Evolutionary conservation across 2,329 filamentous ascomycete species (phyloP), one percentile per base, ranked within the genome.

Genomic region (Cytospora chrysosperma): DNA sequence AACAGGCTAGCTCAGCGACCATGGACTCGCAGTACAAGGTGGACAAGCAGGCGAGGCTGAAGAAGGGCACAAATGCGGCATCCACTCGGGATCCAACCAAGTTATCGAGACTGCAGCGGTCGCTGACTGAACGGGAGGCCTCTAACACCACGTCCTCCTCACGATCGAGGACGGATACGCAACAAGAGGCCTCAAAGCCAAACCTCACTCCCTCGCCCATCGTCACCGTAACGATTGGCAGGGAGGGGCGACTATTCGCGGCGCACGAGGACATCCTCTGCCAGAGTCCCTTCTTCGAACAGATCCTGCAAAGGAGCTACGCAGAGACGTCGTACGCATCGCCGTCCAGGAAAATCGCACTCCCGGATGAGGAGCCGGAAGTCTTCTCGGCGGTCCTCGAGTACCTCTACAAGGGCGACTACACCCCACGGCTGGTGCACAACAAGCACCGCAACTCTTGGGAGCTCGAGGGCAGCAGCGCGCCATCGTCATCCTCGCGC

Each of bases 351-450:
- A 92, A 86, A 77, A 89, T 86, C 82, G 90, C 82, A 82, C 90
- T 85, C 73, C 82, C 82, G 68, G 82, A 86, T 72, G 89, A 91
- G 84, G 92, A 96, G 81, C 92, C 93, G 70, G 93, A 96, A 82
- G 86, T 96, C 76, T 91, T 97, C 78, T 96, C 92, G 75, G 93
- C 90, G 73, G 83, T 97, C 72, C 92, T 97, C 80, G 93, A 97
- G 82, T 97, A 93, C 77, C 87, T 97, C 70, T 97, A 97, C 88
- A 96, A 96, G 82, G 92, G 91, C 70, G 93, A 96, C 84, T 97
- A 96, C 81, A 95, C 91, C 77, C 93, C 93, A 62, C 91, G 92
- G 77, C 84, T 97, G 80, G 75, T 96, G 70, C 91, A 92, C 77
- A 91, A 91, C 85, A 92, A 91, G 84, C 88, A 88, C 77, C 89